Conservation (phyloP, 257 asterid species). For the Plantago major region DNA sequence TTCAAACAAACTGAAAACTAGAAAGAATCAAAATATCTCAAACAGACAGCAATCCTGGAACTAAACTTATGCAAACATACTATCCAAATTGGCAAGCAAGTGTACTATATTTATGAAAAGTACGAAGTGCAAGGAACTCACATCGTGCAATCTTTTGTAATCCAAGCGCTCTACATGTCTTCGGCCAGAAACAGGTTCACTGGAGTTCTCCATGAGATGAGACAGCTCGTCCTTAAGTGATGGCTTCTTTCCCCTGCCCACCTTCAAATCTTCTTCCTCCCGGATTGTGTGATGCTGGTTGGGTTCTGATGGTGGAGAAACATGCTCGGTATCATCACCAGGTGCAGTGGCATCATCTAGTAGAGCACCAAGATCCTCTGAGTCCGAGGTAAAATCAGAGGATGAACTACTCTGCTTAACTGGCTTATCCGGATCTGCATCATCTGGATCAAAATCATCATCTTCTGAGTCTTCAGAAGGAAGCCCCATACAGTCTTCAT, state of each 20-base stretch:
- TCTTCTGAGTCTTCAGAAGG: conserved; percentile 98
- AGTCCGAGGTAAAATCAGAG: conserved; percentile 92
- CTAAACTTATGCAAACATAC: too few species aligned
- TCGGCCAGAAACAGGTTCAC: conserved; percentile 45
- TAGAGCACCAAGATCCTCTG: conserved; percentile 69
- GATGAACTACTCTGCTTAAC: conserved; percentile 55
- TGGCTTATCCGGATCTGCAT: conserved; percentile 35
- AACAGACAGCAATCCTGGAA: too few species aligned
- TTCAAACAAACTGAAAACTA: too few species aligned
- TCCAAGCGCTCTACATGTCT: conserved; percentile 73
- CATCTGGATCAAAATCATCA: conserved; percentile 77
- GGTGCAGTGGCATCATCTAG: conserved; percentile 38
- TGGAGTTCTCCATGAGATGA: conserved; percentile 46
- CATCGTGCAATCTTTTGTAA: conserved; percentile 75
- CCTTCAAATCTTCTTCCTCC: background rate
- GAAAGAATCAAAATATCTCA: too few species aligned
- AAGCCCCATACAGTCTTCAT: conserved; percentile 35
- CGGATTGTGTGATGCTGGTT: background rate
- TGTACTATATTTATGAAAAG: background rate
- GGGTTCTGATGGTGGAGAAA: conserved; percentile 24
- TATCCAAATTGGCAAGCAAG: too few species aligned
- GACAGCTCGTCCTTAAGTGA: conserved; percentile 54
- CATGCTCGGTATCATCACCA: conserved; percentile 32
- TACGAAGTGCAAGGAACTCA: conserved; percentile 46
- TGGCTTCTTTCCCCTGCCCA: conserved; percentile 8